Evolutionary conservation across 129 eudicot species (phyloP).

Genomic region (Lactuca saligna): DNA sequence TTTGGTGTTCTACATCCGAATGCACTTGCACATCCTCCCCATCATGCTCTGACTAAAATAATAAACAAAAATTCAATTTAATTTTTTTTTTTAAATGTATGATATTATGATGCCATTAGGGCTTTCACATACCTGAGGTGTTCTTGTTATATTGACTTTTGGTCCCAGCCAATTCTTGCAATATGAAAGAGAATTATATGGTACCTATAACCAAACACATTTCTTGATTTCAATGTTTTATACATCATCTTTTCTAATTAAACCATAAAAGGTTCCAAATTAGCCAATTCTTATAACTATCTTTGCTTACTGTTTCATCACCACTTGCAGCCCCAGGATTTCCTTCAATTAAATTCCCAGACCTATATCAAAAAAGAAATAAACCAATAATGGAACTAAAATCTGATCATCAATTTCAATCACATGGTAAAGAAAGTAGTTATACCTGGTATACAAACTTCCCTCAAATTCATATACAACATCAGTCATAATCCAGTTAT

Average conservation of each 20-base stretch:
- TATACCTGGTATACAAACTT: conserved; percentile 77
- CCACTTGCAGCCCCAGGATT: conserved; percentile 85
- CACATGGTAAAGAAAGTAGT: conserved; percentile 22
- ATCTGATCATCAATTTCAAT: not conserved
- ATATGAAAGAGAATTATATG: conserved; percentile 91
- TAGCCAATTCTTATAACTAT: not conserved
- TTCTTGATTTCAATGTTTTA: conserved; percentile 8
- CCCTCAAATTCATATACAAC: conserved; percentile 89
- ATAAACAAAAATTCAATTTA: conserved; percentile 4
- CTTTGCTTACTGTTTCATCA: conserved; percentile 88
- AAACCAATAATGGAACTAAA: too few species aligned
- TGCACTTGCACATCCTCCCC: conserved; percentile 87
- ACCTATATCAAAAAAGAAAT: conserved; percentile 44
- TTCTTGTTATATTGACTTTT: conserved; percentile 89
- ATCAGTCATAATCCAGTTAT: conserved; percentile 96
- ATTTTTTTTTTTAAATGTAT: too few species aligned
- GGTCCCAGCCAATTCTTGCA: conserved; percentile 98
- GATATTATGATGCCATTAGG: conserved; percentile 5
- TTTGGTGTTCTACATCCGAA: conserved; percentile 57
- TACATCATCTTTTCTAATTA: too few species aligned
- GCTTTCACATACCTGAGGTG: conserved; percentile 71
- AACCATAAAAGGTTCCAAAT: too few species aligned
- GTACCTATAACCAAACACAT: conserved; percentile 57
- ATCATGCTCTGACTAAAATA: conserved; percentile 83
- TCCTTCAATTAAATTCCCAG: conserved; percentile 88